phyloP scores from a whole-genome alignment of 148 eudicot species.

The Fagopyrum tataricum region DNA sequence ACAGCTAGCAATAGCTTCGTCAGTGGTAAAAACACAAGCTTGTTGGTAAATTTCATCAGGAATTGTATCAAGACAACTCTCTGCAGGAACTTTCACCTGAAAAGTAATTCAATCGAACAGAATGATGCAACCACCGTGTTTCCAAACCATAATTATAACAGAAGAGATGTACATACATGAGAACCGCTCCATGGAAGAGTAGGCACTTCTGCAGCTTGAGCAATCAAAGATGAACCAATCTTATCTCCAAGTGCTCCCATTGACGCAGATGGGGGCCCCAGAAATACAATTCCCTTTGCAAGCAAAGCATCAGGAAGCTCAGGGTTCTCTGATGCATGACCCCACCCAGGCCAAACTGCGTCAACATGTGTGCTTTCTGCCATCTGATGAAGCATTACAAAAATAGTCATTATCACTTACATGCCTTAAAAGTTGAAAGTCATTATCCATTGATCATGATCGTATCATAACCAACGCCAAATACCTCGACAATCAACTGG shows the following conservation, averaged over 20 bases:
- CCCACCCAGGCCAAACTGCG: slow-evolving; percentile 99
- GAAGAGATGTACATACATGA: slow-evolving; percentile 46
- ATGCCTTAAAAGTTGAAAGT: background rate
- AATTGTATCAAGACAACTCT: slow-evolving; percentile 67
- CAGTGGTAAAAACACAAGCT: slow-evolving; percentile 88
- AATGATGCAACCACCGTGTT: slow-evolving; percentile 8
- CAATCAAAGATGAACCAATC: slow-evolving; percentile 95
- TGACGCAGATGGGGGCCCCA: slow-evolving; percentile 87
- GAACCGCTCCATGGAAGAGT: slow-evolving; percentile 99
- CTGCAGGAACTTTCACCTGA: slow-evolving; percentile 78
- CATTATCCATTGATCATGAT: background rate
- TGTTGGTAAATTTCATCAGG: slow-evolving; percentile 77
- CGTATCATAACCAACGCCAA: background rate
- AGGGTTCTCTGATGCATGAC: slow-evolving; percentile 99
- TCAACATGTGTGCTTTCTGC: slow-evolving; percentile 95
- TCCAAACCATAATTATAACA: background rate
- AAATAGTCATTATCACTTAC: background rate
- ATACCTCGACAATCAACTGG: slow-evolving; percentile 96
- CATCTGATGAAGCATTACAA: slow-evolving; percentile 37
- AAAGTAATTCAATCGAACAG: slow-evolving; percentile 9
- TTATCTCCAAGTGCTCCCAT: slow-evolving; percentile 99
- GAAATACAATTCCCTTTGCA: slow-evolving; percentile 82
- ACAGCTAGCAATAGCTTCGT: slow-evolving; percentile 95
- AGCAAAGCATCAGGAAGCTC: slow-evolving; percentile 89
- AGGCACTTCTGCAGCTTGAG: slow-evolving; percentile 98